Conservation (phyloP, 257 asterid species). For the Echium plantagineum region DNA sequence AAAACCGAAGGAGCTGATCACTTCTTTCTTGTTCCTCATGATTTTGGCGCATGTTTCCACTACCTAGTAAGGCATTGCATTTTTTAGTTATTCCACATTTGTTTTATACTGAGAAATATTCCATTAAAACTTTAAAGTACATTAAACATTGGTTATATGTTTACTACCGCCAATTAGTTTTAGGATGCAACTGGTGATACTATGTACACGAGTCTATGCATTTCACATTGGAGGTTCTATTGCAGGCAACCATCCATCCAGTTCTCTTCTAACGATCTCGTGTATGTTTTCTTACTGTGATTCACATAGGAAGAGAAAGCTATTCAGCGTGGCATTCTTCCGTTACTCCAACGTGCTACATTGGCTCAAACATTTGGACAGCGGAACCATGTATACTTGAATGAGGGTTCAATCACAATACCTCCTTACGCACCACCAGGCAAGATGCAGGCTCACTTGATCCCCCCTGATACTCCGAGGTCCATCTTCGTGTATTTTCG, state of each 20-base stretch:
- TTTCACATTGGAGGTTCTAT: too few species aligned
- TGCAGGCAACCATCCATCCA: too few species aligned
- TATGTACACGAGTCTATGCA: too few species aligned
- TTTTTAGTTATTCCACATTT: neutral
- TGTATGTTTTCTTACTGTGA: neutral
- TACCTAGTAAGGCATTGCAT: conserved; percentile 43
- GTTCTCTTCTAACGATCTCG: neutral
- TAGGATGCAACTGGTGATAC: too few species aligned
- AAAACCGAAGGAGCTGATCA: conserved; percentile 97
- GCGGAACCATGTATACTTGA: conserved; percentile 73
- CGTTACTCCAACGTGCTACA: conserved; percentile 69
- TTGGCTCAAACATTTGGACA: conserved; percentile 94
- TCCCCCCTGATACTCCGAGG: conserved; percentile 75
- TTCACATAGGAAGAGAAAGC: conserved; percentile 73
- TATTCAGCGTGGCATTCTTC: conserved; percentile 80
- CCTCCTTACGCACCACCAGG: conserved; percentile 95
- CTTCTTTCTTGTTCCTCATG: conserved; percentile 80
- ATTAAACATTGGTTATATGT: neutral
- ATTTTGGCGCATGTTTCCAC: conserved; percentile 90
- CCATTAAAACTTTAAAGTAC: neutral
- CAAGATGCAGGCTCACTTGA: conserved; percentile 83
- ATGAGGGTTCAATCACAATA: conserved; percentile 64
- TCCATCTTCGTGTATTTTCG: conserved; percentile 91
- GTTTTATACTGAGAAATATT: neutral
- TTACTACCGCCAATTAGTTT: too few species aligned